Evolutionary conservation across 768 basidiomycete species (phyloP).

Genomic region (Tulasnella sp.): DNA sequence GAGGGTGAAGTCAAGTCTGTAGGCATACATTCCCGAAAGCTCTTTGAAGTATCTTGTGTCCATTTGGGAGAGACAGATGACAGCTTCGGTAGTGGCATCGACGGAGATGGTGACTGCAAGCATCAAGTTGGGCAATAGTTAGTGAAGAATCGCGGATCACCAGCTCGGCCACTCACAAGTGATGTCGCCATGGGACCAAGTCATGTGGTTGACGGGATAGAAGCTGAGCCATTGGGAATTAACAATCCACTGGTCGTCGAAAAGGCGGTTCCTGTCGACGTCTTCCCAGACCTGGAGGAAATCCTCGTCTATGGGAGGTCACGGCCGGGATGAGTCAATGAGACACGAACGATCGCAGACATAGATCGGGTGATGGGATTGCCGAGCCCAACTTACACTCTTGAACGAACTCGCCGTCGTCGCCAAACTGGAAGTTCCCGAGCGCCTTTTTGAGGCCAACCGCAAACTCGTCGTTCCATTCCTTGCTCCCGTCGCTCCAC

Average conservation of each 20-base stretch:
- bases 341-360: not conserved
- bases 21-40: constrained; percentile 43
- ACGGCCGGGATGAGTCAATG: not conserved
- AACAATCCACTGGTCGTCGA: constrained; percentile 48
- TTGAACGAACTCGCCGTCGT: constrained; percentile 56
- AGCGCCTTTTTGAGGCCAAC: constrained; percentile 40
- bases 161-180: constrained; percentile 41
- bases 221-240: constrained; percentile 50
- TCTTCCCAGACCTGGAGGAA: constrained; percentile 39
- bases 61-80: constrained; percentile 53
- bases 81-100: constrained; percentile 40
- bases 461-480: constrained; percentile 55
- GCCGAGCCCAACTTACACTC: constrained; percentile 34
- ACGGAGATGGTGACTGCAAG: constrained; percentile 46
- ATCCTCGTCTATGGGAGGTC: constrained; percentile 26
- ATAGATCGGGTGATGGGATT: not conserved
- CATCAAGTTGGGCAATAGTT: not conserved
- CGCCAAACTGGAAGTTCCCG: constrained; percentile 45
- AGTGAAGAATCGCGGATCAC: not conserved
- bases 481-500: constrained; percentile 55
- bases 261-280: constrained; percentile 47
- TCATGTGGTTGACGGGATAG: constrained; percentile 41
- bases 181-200: constrained; percentile 54
- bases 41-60: constrained; percentile 51
- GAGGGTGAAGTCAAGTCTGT: constrained; percentile 51